Conservation (phyloP, 2,329 filamentous ascomycete genomes). For the Pseudogymnoascus sp. region DNA sequence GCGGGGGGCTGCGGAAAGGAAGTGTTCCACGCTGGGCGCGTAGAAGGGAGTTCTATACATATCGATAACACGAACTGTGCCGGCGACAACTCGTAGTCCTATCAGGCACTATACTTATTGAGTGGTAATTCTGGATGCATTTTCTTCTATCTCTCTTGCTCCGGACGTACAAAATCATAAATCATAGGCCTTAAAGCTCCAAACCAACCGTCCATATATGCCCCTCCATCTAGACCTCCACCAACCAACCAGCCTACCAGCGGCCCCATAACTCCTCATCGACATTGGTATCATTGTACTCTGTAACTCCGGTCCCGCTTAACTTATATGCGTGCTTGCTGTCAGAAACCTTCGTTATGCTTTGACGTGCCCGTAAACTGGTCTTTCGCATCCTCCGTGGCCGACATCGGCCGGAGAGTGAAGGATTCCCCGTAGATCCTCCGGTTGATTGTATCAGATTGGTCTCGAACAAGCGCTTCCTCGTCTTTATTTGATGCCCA, state of each 20-base stretch:
- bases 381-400: neutral
- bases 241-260: neutral
- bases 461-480: neutral
- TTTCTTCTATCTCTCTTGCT: neutral
- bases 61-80: neutral
- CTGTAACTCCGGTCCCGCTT: neutral
- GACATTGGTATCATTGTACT: conserved; percentile 2
- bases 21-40: neutral
- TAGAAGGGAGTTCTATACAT: neutral
- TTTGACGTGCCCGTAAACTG: neutral
- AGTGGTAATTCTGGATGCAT: neutral
- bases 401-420: neutral
- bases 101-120: neutral
- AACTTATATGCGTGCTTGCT: neutral
- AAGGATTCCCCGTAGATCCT: conserved; percentile 6
- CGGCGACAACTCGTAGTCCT: neutral
- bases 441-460: neutral
- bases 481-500: conserved; percentile 7
- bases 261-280: neutral
- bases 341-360: neutral
- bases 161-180: conserved; percentile 1
- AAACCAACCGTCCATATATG: neutral
- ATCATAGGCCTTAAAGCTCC: neutral
- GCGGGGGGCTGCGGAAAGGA: neutral
- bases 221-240: neutral